Conservation (phyloP, 257 asterid genomes). For the Solanum tarijense region DNA sequence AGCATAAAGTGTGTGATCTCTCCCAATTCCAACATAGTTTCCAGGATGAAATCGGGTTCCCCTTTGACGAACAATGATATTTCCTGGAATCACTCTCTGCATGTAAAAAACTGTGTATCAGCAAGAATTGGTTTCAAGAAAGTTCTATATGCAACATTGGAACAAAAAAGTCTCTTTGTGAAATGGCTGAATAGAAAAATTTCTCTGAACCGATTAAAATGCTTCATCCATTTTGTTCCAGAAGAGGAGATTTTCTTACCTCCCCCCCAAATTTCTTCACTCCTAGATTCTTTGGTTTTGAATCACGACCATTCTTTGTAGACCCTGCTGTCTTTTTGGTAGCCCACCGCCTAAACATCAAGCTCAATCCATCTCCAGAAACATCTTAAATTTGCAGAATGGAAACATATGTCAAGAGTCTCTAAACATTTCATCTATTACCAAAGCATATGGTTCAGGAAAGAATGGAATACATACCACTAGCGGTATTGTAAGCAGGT, state of each 20-base stretch:
- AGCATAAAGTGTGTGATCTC: slow-evolving; percentile 86
- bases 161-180: background rate
- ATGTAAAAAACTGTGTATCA: background rate
- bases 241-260: slow-evolving; percentile 47
- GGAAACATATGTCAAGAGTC: background rate
- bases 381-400: slow-evolving; percentile 25
- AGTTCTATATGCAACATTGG: background rate
- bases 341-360: slow-evolving; percentile 86
- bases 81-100: slow-evolving; percentile 90
- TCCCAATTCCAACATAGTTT: slow-evolving; percentile 73
- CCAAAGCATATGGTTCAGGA: background rate
- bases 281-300: slow-evolving; percentile 72
- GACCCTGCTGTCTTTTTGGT: slow-evolving; percentile 90
- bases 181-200: background rate
- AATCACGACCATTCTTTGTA: slow-evolving; percentile 79
- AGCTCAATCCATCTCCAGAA: slow-evolving; percentile 72
- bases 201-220: background rate
- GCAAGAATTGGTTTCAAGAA: too few species aligned
- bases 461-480: slow-evolving; percentile 29
- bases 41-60: slow-evolving; percentile 96
- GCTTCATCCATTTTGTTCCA: background rate
- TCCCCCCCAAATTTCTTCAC: slow-evolving; percentile 95
- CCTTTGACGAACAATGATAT: slow-evolving; percentile 91
- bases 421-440: background rate
- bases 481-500: slow-evolving; percentile 40